These are phyloP conservation scores for Hyphopichia pseudoburtonii DNA, from an alignment of 1,139 yeast genomes.

Conservation along the genomic window DNA sequence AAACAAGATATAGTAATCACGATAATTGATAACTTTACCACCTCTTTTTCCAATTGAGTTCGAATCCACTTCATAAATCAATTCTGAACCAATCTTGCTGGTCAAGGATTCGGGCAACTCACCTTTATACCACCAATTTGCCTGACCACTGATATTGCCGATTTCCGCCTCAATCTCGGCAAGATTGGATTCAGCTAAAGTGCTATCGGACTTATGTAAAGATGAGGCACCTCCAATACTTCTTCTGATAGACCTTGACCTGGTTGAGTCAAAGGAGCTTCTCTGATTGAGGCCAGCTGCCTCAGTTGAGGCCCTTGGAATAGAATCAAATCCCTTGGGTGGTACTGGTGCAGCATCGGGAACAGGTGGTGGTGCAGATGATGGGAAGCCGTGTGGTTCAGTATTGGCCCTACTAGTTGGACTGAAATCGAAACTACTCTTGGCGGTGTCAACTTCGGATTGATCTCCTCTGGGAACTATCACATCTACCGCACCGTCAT, in stretches of 20 bases:
- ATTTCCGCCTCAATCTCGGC: constrained; percentile 32
- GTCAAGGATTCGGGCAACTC: constrained; percentile 60
- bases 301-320: constrained; percentile 2
- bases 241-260: constrained; percentile 2
- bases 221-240: constrained; percentile 16
- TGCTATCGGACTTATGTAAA: constrained; percentile 17
- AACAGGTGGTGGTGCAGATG: constrained; percentile 12
- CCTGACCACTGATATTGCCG: constrained; percentile 29
- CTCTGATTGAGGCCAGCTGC: not conserved
- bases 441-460: not conserved
- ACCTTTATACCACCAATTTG: constrained; percentile 66
- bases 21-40: constrained; percentile 46
- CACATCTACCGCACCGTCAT: not conserved
- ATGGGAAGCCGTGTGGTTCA: constrained; percentile 2
- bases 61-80: constrained; percentile 67
- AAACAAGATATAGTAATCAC: constrained; percentile 73
- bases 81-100: constrained; percentile 44
- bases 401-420: constrained; percentile 11
- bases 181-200: constrained; percentile 31
- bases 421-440: constrained; percentile 7
- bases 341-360: constrained; percentile 11
- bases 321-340: constrained; percentile 3
- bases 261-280: constrained; percentile 1
- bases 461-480: too few relatives aligned
- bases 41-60: constrained; percentile 57